Evolutionary conservation across 2,329 filamentous ascomycete species (phyloP).

Genomic region (Nannizzia gypsea): DNA sequence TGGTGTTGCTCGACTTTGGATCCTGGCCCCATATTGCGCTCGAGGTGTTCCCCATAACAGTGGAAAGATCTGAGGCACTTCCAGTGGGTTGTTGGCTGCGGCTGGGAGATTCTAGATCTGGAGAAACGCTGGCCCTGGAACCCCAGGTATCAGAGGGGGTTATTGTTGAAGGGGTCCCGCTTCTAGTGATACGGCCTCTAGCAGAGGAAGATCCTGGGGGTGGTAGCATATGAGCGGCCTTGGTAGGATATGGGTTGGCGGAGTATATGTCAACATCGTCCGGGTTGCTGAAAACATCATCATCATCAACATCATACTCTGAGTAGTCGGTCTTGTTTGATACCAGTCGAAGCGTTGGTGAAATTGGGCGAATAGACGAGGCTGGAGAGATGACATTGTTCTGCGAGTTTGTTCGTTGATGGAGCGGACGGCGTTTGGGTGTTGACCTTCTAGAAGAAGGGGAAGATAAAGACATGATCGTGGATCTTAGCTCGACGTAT

Average conservation of each 20-base stretch:
- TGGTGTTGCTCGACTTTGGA: slow-evolving; percentile 14
- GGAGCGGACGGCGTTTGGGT: slow-evolving; percentile 32
- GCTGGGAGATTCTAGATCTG: slow-evolving; percentile 3
- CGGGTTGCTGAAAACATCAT: background rate
- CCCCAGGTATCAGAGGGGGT: background rate
- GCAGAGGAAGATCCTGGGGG: slow-evolving; percentile 16
- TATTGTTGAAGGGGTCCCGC: background rate
- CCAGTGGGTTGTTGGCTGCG: slow-evolving; percentile 5
- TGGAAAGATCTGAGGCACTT: slow-evolving; percentile 10
- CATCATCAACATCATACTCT: background rate
- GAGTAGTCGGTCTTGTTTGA: slow-evolving; percentile 19
- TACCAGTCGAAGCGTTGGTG: slow-evolving; percentile 25
- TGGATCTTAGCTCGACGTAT: background rate
- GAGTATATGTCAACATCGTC: slow-evolving; percentile 29
- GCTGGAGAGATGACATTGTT: slow-evolving; percentile 31
- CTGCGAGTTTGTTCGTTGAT: slow-evolving; percentile 37
- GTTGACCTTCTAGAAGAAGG: slow-evolving; percentile 17
- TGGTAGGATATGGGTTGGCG: slow-evolving; percentile 37
- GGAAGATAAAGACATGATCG: slow-evolving; percentile 18
- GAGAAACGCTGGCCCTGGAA: background rate
- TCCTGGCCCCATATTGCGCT: slow-evolving; percentile 13
- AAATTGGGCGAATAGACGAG: slow-evolving; percentile 9
- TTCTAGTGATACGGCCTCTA: slow-evolving; percentile 18
- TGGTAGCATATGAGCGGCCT: slow-evolving; percentile 35
- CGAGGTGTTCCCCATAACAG: slow-evolving; percentile 10